Base-by-base conservation (phyloP, 2,329 filamentous ascomycete species). In the Aotearoamyces nothofagi region DNA sequence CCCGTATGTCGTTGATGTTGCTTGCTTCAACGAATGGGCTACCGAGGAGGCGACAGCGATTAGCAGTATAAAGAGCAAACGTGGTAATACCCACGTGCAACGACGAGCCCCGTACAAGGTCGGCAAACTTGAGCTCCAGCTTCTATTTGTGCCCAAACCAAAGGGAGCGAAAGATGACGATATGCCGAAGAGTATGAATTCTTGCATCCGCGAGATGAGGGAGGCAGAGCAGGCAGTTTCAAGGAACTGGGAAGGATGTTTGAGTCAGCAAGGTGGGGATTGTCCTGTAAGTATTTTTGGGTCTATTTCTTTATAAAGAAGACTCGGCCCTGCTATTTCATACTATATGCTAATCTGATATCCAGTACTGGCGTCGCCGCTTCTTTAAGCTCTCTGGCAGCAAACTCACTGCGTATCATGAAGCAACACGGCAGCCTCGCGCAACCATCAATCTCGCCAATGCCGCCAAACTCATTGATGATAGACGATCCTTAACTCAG, bases 181-280 rank as follows among this genome's bases (percentile, higher is more conserved):
- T 42, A 94, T 98, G 83, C 90, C 90, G 31, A 96, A 96, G 73
- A 94, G 86, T 60, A 93, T 98, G 86, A 92, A 90, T 54, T 80
- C 82, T 24, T 93, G 84, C 52, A 79, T 96, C 42, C 71, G 90
- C 11, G 90, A 96, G 58, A 74, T 98, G 57, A 82, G 79, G 54
- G 82, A 87, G 29, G 84, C 87, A 2, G 84, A 93, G 51, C 78
- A 80, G 50, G 67, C 80, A 36, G 69, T 79, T 37, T 66, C 77
- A 27, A 73, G 78, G 37, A 78, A 73, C 43, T 92, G 71, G 63
- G 87, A 98, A 53, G 87, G 90, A 16, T 75, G 79, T 46, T 60
- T 98, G 34, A 94, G 86, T 51, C 90, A 98, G 52, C 90, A 98
- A 57, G 90, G 90, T 49, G 90, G 90, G 43, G 90, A 98, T 51